Base-by-base conservation (phyloP, 305 asterid genomes). In the Withania somnifera region DNA sequence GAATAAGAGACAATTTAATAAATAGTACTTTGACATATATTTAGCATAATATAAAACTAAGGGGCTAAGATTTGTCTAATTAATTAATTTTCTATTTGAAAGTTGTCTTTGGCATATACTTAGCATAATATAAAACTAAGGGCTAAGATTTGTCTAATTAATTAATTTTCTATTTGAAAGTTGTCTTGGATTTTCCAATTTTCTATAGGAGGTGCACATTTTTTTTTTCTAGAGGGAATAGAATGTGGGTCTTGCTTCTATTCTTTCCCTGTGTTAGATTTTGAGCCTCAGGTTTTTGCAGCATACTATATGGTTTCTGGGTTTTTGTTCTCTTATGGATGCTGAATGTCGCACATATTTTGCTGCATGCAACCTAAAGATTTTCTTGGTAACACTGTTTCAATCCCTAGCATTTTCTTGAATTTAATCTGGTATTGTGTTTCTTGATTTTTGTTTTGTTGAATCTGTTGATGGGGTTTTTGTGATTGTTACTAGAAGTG, bases 181-280 rank as follows among this genome's bases (percentile, higher is more conserved):
- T 75, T 47, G 28, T 75, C 61, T 75, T 50, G 80, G 40, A 75
- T 75, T 30, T 9, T 50, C 40, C 40, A 75, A 73, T 15, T 75
- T 75, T 75, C 19, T 71, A 71, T 71, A 71, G 78, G 56, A 20
- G 42, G 56, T 69, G 78, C 36, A 40, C 30, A 1, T 40, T 20
- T 71, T 34, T 3, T 71, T 14, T 45, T 20, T n/a, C 56, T 4
- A 50, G 80, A 50, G 61, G 28, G 80, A 75, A 75, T 75, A 50
- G 80, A 75, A 75, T 75, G 80, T 75, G 80, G 79, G 80, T 75
- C 45, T 64, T 75, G 80, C 63, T 75, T 26, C 61, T 75, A 75
- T 75, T 75, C 80, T 75, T 40, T 50, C 80, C 61, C 10, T 75
- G 80, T 26, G 38, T 75, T 75, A 9, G 80, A 50, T 47, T n/a